A percentile compares a stretch with the other conserved stretches of the same genome.
Conservation (phyloP, 2,329 filamentous ascomycete species). For the Colletotrichum gigasporum region DNA sequence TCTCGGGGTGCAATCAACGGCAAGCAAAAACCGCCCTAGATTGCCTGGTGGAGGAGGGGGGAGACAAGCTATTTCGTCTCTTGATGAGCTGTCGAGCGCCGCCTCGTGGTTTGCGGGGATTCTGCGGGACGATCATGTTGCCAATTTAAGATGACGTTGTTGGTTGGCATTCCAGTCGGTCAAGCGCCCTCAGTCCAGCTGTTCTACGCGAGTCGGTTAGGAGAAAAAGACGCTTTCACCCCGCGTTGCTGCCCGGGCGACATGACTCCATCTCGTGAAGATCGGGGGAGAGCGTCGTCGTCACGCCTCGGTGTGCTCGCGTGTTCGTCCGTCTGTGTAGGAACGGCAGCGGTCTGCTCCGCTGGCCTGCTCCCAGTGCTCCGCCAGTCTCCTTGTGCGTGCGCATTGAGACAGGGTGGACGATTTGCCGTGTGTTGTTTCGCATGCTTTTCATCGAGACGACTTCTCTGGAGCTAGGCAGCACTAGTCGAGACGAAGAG, state of each 20-base stretch:
- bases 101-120: constrained; percentile 29
- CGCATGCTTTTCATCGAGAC: constrained; percentile 12
- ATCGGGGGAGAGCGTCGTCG: background rate
- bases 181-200: background rate
- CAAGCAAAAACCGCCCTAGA: background rate
- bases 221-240: background rate
- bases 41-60: constrained; percentile 2
- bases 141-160: constrained; percentile 19
- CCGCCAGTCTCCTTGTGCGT: too few species aligned
- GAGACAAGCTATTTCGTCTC: constrained; percentile 16
- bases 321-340: background rate
- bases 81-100: constrained; percentile 21
- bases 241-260: background rate
- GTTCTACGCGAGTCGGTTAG: background rate
- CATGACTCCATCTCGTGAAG: background rate
- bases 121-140: constrained; percentile 22
- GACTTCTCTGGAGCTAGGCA: constrained; percentile 1
- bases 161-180: background rate
- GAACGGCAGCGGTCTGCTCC: background rate
- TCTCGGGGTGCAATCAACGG: constrained; percentile 5
- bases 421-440: constrained; percentile 11
- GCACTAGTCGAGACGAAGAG: constrained; percentile 10
- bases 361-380: background rate
- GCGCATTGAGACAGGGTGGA: constrained; percentile 12
- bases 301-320: background rate